Conservation (phyloP, 2,329 filamentous ascomycete species). For the Fusarium abutilonis region DNA sequence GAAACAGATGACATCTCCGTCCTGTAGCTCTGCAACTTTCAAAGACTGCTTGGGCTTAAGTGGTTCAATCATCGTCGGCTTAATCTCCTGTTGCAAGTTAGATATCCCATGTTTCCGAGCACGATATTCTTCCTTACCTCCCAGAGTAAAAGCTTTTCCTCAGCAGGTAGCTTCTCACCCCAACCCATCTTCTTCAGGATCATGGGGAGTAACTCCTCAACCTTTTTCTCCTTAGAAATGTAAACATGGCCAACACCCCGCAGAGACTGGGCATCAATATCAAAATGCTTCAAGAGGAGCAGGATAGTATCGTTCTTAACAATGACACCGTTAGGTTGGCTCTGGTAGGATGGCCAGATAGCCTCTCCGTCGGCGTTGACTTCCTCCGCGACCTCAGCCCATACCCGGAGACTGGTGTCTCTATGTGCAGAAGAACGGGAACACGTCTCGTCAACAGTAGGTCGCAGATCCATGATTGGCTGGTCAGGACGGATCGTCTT, state of each 20-base stretch:
- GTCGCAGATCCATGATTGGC: conserved; percentile 79
- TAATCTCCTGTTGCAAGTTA: conserved; percentile 75
- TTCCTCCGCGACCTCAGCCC: conserved; percentile 81
- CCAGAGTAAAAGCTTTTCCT: conserved; percentile 75
- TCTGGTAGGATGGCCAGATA: conserved; percentile 74
- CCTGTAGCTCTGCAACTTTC: conserved; percentile 91
- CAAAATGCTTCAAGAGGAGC: conserved; percentile 92
- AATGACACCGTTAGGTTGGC: conserved; percentile 65
- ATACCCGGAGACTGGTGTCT: conserved; percentile 81
- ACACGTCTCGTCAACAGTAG: conserved; percentile 78
- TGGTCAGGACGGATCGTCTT: conserved; percentile 94
- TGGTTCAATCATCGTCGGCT: conserved; percentile 94
- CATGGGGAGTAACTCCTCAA: conserved; percentile 80
- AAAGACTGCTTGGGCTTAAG: conserved; percentile 93
- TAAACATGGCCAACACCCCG: conserved; percentile 85
- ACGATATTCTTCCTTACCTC: conserved; percentile 63
- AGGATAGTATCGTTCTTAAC: conserved; percentile 75
- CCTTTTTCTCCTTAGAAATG: conserved; percentile 86
- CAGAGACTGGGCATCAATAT: conserved; percentile 78
- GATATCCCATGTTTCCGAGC: neutral
- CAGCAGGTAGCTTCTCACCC: conserved; percentile 75
- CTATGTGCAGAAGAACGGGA: conserved; percentile 65
- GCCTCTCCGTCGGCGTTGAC: conserved; percentile 73
- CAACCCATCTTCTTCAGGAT: conserved; percentile 89
- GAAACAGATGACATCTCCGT: conserved; percentile 97